A percentile compares a stretch with the other conserved stretches of the same genome.
These are phyloP conservation scores for Collybiopsis luxurians DNA, from an alignment of 768 basidiomycete genomes.

Conservation along the genomic window DNA sequence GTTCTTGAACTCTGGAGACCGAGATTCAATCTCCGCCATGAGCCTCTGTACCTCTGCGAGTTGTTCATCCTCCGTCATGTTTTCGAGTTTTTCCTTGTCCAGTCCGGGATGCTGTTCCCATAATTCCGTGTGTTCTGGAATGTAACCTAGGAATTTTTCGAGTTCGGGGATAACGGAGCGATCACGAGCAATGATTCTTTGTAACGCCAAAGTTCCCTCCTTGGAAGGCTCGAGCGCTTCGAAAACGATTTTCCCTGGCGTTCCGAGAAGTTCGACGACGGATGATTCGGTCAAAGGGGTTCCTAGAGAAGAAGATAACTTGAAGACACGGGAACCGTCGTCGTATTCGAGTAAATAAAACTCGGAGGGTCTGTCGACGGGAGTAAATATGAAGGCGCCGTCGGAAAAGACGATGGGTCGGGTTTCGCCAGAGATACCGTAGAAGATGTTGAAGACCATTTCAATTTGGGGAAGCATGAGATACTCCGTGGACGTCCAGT, in stretches of 20 bases:
- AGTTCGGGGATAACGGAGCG: slow-evolving; percentile 29
- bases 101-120: slow-evolving; percentile 1
- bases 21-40: background rate
- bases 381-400: slow-evolving; percentile 25
- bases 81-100: background rate
- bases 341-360: slow-evolving; percentile 38
- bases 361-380: slow-evolving; percentile 36
- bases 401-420: slow-evolving; percentile 28
- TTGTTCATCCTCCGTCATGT: background rate
- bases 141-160: slow-evolving; percentile 27
- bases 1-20: slow-evolving; percentile 6
- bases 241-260: background rate
- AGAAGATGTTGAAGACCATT: slow-evolving; percentile 29
- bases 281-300: slow-evolving; percentile 10
- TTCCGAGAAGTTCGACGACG: slow-evolving; percentile 27
- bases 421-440: slow-evolving; percentile 28
- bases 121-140: slow-evolving; percentile 19
- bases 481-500: slow-evolving; percentile 31
- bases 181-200: slow-evolving; percentile 27
- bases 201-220: slow-evolving; percentile 25
- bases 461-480: slow-evolving; percentile 35
- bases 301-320: background rate
- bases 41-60: background rate
- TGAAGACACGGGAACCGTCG: slow-evolving; percentile 23
- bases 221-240: slow-evolving; percentile 17